A percentile compares a stretch with the other conserved stretches of the same genome.
These are phyloP conservation scores for Trichopus zeylanicus DNA, from an alignment of 116 monocot genomes.

Conservation along the genomic window DNA sequence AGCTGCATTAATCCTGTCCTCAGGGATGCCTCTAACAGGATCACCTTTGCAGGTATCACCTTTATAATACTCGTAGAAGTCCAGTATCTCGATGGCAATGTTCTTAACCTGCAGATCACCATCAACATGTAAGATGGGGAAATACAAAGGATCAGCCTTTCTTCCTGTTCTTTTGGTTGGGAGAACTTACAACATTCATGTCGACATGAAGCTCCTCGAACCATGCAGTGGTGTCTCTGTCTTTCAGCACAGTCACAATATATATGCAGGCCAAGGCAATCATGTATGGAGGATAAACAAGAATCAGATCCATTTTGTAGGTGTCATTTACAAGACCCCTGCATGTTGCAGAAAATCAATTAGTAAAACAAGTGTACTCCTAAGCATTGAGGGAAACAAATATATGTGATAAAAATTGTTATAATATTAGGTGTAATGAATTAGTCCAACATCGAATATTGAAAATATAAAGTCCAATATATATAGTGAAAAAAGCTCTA, in stretches of 20 bases:
- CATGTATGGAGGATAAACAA: slow-evolving; percentile 89
- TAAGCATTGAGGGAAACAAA: too few relatives aligned
- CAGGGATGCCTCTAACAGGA: slow-evolving; percentile 13
- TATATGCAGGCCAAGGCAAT: slow-evolving; percentile 94
- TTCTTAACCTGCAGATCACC: slow-evolving; percentile 67
- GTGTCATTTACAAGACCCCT: slow-evolving; percentile 98
- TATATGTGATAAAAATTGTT: too few relatives aligned
- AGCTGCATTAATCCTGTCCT: slow-evolving; percentile 63
- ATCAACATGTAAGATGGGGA: background rate
- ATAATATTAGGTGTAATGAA: too few relatives aligned
- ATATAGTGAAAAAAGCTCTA: too few relatives aligned
- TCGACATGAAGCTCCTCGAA: slow-evolving; percentile 98
- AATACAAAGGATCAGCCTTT: background rate
- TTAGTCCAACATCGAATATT: too few relatives aligned
- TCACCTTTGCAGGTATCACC: slow-evolving; percentile 20
- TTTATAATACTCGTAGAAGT: slow-evolving; percentile 76
- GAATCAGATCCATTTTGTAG: slow-evolving; percentile 93
- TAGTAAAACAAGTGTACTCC: too few relatives aligned
- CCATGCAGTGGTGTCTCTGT: slow-evolving; percentile 82
- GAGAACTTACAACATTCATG: slow-evolving; percentile 70
- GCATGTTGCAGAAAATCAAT: slow-evolving; percentile 23
- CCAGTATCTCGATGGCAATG: slow-evolving; percentile 92
- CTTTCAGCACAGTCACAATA: slow-evolving; percentile 80
- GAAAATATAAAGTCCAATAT: too few relatives aligned
- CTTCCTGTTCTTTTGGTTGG: background rate